A percentile compares a stretch with the other conserved stretches of the same genome.
phyloP scores from a whole-genome alignment of 768 basidiomycete species.

The Rickenella mellea region DNA sequence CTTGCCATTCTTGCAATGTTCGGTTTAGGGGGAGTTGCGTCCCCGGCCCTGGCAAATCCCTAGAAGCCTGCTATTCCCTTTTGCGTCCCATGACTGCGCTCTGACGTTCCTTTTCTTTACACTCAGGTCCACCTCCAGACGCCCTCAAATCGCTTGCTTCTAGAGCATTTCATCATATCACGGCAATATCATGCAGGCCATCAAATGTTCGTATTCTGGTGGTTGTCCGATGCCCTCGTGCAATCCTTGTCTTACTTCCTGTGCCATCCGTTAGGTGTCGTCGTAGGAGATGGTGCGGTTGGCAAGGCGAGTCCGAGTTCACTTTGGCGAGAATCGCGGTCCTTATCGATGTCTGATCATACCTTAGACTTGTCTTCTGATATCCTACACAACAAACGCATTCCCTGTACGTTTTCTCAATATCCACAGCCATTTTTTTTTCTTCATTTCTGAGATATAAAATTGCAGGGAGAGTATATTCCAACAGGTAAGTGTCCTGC shows the following conservation, averaged over 20 bases:
- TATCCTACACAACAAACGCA: conserved; percentile 98
- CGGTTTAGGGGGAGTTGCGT: too few species aligned
- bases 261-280: conserved; percentile 64
- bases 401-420: conserved; percentile 62
- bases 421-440: conserved; percentile 4
- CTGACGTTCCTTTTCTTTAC: too few species aligned
- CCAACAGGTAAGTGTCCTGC: conserved; percentile 60
- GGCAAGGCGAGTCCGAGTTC: conserved; percentile 63
- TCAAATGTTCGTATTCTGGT: conserved; percentile 61
- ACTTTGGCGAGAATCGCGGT: conserved; percentile 3
- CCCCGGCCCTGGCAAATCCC: too few species aligned
- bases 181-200: conserved; percentile 63
- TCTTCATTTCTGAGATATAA: conserved; percentile 9
- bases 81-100: too few species aligned
- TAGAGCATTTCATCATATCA: too few species aligned
- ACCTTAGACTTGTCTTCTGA: conserved; percentile 88
- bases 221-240: conserved; percentile 1
- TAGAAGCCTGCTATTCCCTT: too few species aligned
- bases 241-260: conserved; percentile 8
- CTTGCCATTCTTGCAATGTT: too few species aligned
- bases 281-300: conserved; percentile 97
- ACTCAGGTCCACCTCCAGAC: too few species aligned
- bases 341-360: conserved; percentile 12
- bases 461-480: conserved; percentile 83
- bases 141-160: too few species aligned